These are phyloP conservation scores for Mycena pura DNA, from an alignment of 768 basidiomycete genomes.

Conservation along the genomic window DNA sequence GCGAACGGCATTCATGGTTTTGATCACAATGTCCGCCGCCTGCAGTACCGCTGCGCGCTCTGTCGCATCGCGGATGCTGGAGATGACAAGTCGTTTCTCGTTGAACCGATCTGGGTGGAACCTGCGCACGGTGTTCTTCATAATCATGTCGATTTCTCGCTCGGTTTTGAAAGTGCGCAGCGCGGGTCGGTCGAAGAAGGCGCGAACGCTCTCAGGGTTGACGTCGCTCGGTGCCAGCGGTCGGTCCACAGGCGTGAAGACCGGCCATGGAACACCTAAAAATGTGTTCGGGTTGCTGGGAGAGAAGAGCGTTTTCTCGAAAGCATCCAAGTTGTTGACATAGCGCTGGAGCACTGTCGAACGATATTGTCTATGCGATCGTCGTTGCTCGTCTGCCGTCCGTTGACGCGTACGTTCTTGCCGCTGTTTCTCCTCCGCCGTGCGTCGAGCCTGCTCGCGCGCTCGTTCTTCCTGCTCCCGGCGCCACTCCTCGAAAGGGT, in stretches of 20 bases:
- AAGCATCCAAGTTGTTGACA: no score
- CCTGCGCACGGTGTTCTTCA: neutral
- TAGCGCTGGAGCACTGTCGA: no score
- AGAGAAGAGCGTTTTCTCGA: no score
- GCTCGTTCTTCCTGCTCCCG: no score
- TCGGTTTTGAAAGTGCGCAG: neutral
- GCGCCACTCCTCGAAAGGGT: no score
- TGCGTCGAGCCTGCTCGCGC: no score
- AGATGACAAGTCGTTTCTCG: neutral
- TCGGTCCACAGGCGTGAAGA: neutral
- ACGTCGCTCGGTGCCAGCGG: neutral
- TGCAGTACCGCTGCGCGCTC: neutral
- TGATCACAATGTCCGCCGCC: conserved; percentile 9
- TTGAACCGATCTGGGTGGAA: conserved; percentile 17
- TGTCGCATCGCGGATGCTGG: neutral
- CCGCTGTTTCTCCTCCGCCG: no score
- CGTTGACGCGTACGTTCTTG: no score
- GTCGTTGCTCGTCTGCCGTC: no score
- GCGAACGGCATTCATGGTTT: conserved; percentile 8
- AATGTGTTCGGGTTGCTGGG: conserved; percentile 7
- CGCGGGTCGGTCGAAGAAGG: neutral
- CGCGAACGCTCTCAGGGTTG: neutral
- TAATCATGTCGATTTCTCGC: neutral
- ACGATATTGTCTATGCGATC: no score
- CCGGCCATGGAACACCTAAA: conserved; percentile 8